Base-by-base conservation (phyloP, 176 grass and related monocot genomes). In the Oryza coarctata region DNA sequence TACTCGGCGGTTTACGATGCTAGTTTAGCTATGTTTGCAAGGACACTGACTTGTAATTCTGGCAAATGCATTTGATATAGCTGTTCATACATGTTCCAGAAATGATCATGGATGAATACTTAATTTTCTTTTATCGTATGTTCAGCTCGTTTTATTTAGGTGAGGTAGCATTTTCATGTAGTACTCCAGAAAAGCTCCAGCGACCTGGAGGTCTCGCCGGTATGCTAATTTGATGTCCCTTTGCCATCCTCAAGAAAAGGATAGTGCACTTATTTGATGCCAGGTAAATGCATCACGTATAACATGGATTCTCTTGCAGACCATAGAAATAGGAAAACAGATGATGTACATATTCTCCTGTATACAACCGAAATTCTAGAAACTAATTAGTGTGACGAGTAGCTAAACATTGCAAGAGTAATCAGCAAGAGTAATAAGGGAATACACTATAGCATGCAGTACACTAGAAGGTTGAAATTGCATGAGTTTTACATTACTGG, bases 11-110 rank as follows among this genome's bases (percentile, higher is more conserved):
- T 83, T 83, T 44, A 83, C 38, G 61, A 58, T 35, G 74, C 27
- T 81, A 65, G 76, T 71, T 63, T 71, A 72, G 76, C 74, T 63
- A 61, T 22, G 67, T 71, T 35, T 63, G 27, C 27, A 50, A 50
- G 8, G 44, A 22, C 17, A 41, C 44, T 40, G 60, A 32, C 11
- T 29, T 31, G 5, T 74, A 45, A 27, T 25, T 26, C 61, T 34
- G 30, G 82, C 70, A 69, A 38, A 69, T 80, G 40, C 18, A 32
- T 39, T 58, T 13, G n/a, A 12, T 65, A 33, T 33, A 33, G 20
- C 15, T 79, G 27, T 20, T 36, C 14, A n/a, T 8, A 12, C 57
- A 34, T 57, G 26, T 57, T 71, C 18, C 29, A n/a, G 32, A 38
- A 40, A 39, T 31, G 17, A 28, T 28, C 18, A 72, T 2, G 6